phyloP scores from a whole-genome alignment of 2,329 filamentous ascomycete genomes.

The Colletotrichum tabaci region DNA sequence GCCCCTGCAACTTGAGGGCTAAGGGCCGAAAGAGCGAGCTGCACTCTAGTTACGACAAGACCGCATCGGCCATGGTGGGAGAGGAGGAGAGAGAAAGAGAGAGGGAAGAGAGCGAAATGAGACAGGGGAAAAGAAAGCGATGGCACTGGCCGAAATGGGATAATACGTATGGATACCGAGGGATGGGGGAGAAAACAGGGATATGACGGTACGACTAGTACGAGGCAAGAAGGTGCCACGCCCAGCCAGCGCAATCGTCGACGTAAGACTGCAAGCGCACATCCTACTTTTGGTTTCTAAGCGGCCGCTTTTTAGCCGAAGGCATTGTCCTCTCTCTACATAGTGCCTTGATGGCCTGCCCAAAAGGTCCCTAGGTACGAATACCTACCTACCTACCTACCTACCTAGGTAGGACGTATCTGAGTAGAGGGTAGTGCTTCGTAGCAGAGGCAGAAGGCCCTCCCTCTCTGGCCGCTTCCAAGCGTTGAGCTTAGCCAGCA shows the following conservation, averaged over 20 bases:
- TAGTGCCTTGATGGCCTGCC: too few relatives aligned
- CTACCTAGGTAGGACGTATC: too few relatives aligned
- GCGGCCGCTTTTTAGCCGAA: constrained; percentile 31
- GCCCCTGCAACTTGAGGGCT: not conserved
- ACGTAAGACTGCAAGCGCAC: constrained; percentile 2
- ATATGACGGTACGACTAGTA: constrained; percentile 32
- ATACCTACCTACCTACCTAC: too few relatives aligned
- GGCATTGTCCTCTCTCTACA: not conserved
- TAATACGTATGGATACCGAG: not conserved
- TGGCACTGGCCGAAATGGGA: constrained; percentile 32
- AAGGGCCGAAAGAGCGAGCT: constrained; percentile 12
- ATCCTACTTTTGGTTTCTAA: constrained; percentile 8
- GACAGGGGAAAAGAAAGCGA: not conserved
- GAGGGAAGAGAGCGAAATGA: not conserved
- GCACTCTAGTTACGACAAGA: constrained; percentile 9
- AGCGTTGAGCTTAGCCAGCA: constrained; percentile 13
- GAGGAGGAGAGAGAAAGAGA: not conserved
- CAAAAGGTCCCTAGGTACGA: too few relatives aligned
- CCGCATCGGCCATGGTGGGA: constrained; percentile 10
- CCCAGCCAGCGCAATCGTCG: not conserved
- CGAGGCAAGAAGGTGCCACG: constrained; percentile 40
- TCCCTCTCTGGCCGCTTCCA: not conserved
- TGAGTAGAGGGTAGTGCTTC: too few relatives aligned
- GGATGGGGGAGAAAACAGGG: constrained; percentile 28
- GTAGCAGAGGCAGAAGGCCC: too few relatives aligned